phyloP scores from a whole-genome alignment of 257 asterid genomes.

The Galeopsis tetrahit region DNA sequence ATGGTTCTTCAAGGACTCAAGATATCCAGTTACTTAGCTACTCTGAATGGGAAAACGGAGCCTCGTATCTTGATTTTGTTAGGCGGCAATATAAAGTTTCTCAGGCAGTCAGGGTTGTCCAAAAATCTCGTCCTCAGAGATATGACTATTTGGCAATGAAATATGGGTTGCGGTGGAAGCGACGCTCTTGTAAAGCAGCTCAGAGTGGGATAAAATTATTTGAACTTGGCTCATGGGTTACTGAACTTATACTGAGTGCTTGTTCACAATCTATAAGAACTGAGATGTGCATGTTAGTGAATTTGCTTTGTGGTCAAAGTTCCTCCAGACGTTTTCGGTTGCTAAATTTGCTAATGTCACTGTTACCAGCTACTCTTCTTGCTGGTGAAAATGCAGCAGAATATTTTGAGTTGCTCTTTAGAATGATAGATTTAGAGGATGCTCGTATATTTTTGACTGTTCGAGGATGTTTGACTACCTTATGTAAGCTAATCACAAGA shows the following conservation, averaged over 20 bases:
- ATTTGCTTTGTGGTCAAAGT: constrained; percentile 94
- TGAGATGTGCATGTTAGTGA: constrained; percentile 96
- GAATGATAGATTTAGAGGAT: constrained; percentile 94
- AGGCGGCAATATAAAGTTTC: constrained; percentile 96
- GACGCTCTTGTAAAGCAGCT: constrained; percentile 66
- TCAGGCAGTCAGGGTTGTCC: constrained; percentile 72
- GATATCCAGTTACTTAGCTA: constrained; percentile 90
- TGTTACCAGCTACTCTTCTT: constrained; percentile 89
- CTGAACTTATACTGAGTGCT: constrained; percentile 96
- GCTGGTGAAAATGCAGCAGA: constrained; percentile 99
- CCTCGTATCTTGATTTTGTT: constrained; percentile 97
- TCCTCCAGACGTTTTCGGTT: constrained; percentile 81
- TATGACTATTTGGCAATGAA: constrained; percentile 83
- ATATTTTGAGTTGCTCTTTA: constrained; percentile 90
- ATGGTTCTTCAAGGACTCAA: constrained; percentile 73
- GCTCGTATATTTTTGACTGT: constrained; percentile 94
- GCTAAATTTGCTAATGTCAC: constrained; percentile 83
- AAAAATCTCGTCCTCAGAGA: constrained; percentile 82
- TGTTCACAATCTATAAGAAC: constrained; percentile 98
- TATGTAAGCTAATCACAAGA: constrained; percentile 77
- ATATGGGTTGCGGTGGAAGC: constrained; percentile 95
- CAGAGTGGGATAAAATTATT: constrained; percentile 75
- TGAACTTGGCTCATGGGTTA: constrained; percentile 99
- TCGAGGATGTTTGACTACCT: constrained; percentile 75
- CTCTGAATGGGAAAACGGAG: constrained; percentile 98